Evolutionary conservation across 2,329 filamentous ascomycete species (phyloP).

Genomic region (Coniella vitis): DNA sequence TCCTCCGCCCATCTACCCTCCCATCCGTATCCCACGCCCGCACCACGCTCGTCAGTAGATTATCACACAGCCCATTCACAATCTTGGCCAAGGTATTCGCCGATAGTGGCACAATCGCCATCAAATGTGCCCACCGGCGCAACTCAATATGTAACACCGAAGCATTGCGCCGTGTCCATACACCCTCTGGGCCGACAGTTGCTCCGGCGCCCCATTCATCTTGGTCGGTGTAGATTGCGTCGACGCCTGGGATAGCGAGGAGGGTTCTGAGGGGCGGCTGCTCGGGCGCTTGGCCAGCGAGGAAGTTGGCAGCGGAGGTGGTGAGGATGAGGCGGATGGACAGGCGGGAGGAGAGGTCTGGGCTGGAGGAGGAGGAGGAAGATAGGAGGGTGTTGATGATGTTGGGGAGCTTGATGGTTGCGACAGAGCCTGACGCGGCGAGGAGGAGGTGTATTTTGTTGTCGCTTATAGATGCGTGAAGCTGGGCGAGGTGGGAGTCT

Average conservation of each 20-base stretch:
- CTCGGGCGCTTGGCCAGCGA: conserved; percentile 67
- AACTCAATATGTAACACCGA: conserved; percentile 87
- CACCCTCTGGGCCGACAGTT: conserved; percentile 33
- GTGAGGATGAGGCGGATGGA: conserved; percentile 86
- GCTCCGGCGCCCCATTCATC: conserved; percentile 62
- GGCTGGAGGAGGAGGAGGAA: conserved; percentile 27
- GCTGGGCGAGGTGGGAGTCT: conserved; percentile 3
- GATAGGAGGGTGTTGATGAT: conserved; percentile 54
- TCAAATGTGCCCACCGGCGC: conserved; percentile 69
- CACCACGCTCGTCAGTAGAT: conserved; percentile 65
- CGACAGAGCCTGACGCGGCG: conserved; percentile 50
- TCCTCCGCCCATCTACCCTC: conserved; percentile 48
- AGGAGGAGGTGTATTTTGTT: conserved; percentile 15
- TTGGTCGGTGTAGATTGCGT: conserved; percentile 73
- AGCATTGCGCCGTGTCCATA: conserved; percentile 67
- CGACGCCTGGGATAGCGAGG: conserved; percentile 59
- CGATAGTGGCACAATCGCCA: conserved; percentile 73
- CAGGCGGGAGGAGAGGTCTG: conserved; percentile 47
- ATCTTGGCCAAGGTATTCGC: conserved; percentile 87
- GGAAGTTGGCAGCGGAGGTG: conserved; percentile 64
- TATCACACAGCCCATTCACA: conserved; percentile 68
- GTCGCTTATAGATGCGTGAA: conserved; percentile 7
- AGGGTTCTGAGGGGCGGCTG: conserved; percentile 64
- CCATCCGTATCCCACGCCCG: conserved; percentile 83
- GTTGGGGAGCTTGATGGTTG: conserved; percentile 73